phyloP scores from a whole-genome alignment of 768 basidiomycete species.

The Paxillus involutus region DNA sequence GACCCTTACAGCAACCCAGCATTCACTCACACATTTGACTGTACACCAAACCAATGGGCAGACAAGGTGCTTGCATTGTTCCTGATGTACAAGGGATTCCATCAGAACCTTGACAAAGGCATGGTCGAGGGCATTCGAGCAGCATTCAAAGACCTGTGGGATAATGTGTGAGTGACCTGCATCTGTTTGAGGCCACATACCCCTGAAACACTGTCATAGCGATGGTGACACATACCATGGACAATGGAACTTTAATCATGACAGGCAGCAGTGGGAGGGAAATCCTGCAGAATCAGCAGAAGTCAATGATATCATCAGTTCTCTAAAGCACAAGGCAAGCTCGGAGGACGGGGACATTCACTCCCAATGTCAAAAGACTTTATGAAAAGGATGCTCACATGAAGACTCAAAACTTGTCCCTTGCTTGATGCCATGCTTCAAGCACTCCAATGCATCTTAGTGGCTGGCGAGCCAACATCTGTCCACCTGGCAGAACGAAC shows the following conservation, averaged over 20 bases:
- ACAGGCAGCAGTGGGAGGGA: constrained; percentile 21
- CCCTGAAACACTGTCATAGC: constrained; percentile 2
- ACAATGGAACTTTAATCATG: constrained; percentile 21
- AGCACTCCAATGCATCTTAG: too few relatives aligned
- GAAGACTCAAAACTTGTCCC: too few relatives aligned
- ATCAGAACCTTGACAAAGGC: neutral
- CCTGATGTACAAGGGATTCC: constrained; percentile 1
- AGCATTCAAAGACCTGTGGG: constrained; percentile 4
- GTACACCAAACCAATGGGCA: neutral
- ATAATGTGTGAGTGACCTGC: neutral
- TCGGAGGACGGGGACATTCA: constrained; percentile 27
- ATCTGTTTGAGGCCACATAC: neutral
- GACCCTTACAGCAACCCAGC: neutral
- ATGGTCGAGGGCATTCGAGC: neutral
- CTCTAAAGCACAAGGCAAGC: constrained; percentile 20
- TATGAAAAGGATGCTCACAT: too few relatives aligned
- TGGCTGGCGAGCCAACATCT: too few relatives aligned
- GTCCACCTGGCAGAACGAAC: too few relatives aligned
- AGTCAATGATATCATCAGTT: constrained; percentile 24
- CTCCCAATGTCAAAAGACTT: too few relatives aligned
- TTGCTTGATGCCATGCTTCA: too few relatives aligned
- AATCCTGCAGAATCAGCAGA: constrained; percentile 27
- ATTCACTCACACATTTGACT: neutral
- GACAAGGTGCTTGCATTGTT: neutral
- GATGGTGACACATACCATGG: constrained; percentile 26